Evolutionary conservation across 2,329 filamentous ascomycete genomes (phyloP).

Genomic region (Trichoderma gracile): DNA sequence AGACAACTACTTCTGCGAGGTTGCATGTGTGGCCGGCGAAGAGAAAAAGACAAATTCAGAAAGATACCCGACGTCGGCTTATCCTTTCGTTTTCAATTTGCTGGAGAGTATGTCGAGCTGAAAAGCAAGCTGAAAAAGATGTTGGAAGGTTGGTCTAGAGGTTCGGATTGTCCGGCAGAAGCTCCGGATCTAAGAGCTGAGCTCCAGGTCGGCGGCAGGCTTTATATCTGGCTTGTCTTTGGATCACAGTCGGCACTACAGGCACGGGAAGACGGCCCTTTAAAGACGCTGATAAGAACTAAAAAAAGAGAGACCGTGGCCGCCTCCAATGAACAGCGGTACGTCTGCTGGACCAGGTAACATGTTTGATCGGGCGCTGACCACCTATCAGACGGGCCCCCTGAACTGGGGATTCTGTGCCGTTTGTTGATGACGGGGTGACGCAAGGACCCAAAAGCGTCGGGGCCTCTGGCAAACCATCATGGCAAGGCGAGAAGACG

Average conservation of each 20-base stretch:
- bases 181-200: not conserved
- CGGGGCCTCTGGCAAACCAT: not conserved
- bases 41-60: not conserved
- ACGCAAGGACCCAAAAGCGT: conserved; percentile 24
- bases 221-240: conserved; percentile 7
- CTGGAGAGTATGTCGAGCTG: not conserved
- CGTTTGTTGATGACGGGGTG: conserved; percentile 20
- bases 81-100: not conserved
- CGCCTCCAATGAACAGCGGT: not conserved
- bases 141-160: not conserved
- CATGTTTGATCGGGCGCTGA: conserved; percentile 12
- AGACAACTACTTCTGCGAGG: conserved; percentile 18
- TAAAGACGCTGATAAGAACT: conserved; percentile 14
- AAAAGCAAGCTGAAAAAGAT: not conserved
- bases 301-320: conserved; percentile 14
- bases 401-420: conserved; percentile 14
- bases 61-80: not conserved
- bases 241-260: not conserved
- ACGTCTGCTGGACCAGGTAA: conserved; percentile 9
- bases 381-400: conserved; percentile 14
- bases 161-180: conserved; percentile 12
- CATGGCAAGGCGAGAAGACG: not conserved
- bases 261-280: conserved; percentile 9
- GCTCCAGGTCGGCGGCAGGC: not conserved
- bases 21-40: conserved; percentile 18